These are phyloP conservation scores for Calonectria hawksworthii DNA, from an alignment of 2,329 filamentous ascomycete species.

Conservation along the genomic window DNA sequence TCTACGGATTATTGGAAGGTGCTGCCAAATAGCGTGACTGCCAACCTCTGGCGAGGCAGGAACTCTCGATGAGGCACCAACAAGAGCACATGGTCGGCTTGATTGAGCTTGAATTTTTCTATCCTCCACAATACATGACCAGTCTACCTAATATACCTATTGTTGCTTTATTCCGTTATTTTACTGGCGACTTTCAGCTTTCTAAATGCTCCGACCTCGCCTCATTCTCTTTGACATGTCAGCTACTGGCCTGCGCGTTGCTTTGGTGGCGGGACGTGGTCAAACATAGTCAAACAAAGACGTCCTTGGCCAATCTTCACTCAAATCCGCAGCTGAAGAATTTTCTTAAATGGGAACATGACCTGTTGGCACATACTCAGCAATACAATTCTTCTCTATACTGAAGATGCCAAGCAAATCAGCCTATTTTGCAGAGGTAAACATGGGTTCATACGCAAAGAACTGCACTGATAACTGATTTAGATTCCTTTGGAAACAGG, in stretches of 20 bases:
- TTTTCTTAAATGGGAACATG: neutral
- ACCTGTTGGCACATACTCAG: neutral
- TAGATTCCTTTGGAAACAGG: constrained; percentile 36
- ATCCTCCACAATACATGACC: neutral
- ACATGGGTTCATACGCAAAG: neutral
- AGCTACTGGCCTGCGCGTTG: neutral
- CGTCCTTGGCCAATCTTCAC: neutral
- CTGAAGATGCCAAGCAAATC: constrained; percentile 9
- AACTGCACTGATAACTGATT: constrained; percentile 18
- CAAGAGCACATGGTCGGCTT: neutral
- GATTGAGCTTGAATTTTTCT: neutral
- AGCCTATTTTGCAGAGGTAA: constrained; percentile 9
- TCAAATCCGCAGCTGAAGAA: neutral
- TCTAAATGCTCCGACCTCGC: neutral
- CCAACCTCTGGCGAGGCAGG: neutral
- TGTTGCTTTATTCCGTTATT: neutral
- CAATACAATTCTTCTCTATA: neutral
- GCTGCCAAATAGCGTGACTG: neutral
- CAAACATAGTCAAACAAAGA: constrained; percentile 24
- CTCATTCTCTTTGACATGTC: constrained; percentile 1
- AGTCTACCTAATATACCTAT: neutral
- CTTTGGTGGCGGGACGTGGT: neutral
- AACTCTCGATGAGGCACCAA: neutral
- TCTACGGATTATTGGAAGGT: neutral
- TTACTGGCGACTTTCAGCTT: neutral